A percentile compares a stretch with the other conserved stretches of the same genome.
Evolutionary conservation across 1,284 basidiomycete genomes (phyloP).

Genomic region (Microbotryum intermedium): DNA sequence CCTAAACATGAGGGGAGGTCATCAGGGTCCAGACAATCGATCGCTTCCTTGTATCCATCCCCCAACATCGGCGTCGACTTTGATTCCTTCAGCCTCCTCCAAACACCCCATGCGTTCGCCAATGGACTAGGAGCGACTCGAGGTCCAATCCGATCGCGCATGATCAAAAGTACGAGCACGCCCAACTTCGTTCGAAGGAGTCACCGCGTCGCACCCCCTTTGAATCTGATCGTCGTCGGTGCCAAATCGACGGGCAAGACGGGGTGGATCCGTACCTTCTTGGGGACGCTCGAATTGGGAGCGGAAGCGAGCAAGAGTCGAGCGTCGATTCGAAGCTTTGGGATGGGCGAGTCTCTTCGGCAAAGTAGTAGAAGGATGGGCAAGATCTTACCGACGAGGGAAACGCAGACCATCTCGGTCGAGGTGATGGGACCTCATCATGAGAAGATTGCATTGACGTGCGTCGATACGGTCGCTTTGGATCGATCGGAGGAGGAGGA

Average conservation of each 20-base stretch:
- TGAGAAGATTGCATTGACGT: constrained; percentile 53
- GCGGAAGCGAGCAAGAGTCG: not conserved
- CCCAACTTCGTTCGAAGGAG: not conserved
- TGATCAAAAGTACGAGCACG: not conserved
- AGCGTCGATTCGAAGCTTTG: not conserved
- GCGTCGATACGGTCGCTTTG: constrained; percentile 70
- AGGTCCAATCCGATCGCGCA: too few relatives aligned
- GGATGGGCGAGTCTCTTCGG: not conserved
- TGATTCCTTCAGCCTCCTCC: too few relatives aligned
- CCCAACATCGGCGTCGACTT: too few relatives aligned
- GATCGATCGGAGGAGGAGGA: constrained; percentile 49
- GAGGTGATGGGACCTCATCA: not conserved
- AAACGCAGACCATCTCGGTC: constrained; percentile 23
- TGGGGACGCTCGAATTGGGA: constrained; percentile 1
- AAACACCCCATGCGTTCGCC: too few relatives aligned
- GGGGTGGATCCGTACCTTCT: constrained; percentile 52
- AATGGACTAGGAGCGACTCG: too few relatives aligned
- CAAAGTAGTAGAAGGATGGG: not conserved
- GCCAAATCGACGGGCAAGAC: constrained; percentile 71
- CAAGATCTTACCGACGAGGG: not conserved
- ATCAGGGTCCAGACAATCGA: too few relatives aligned
- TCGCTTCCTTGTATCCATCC: too few relatives aligned
- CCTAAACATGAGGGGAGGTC: too few relatives aligned
- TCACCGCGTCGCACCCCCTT: constrained; percentile 52
- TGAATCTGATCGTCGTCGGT: constrained; percentile 74